These are phyloP conservation scores for Ganoderma sinense DNA, from an alignment of 1,284 basidiomycete genomes.

Conservation along the genomic window DNA sequence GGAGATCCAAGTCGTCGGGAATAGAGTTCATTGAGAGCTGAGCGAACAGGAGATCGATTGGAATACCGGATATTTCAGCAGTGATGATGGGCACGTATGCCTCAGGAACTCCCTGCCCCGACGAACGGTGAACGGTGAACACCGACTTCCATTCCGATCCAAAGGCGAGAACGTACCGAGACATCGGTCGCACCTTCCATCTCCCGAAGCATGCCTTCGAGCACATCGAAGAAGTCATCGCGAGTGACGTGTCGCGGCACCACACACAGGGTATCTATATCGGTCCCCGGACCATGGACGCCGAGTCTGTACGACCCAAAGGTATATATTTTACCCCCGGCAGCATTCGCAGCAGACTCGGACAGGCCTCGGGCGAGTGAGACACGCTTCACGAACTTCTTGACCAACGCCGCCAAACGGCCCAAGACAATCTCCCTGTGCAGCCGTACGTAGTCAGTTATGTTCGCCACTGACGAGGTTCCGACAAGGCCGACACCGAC, in stretches of 20 bases:
- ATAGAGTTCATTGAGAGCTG: constrained; percentile 85
- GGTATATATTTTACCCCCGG: constrained; percentile 98
- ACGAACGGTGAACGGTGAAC: not conserved
- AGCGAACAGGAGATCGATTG: constrained; percentile 95
- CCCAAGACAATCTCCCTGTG: constrained; percentile 93
- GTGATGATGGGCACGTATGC: constrained; percentile 97
- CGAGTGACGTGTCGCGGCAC: constrained; percentile 95
- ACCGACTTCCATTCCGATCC: not conserved
- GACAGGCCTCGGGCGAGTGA: constrained; percentile 85
- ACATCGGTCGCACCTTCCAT: constrained; percentile 90
- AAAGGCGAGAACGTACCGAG: constrained; percentile 66
- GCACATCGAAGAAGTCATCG: constrained; percentile 95
- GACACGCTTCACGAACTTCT: constrained; percentile 92
- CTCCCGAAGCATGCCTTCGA: constrained; percentile 89
- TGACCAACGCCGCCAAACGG: constrained; percentile 89
- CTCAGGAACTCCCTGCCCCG: constrained; percentile 86
- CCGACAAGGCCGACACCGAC: not conserved
- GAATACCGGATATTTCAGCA: constrained; percentile 90
- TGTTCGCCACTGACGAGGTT: constrained; percentile 18
- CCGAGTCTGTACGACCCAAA: constrained; percentile 97
- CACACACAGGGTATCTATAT: constrained; percentile 98
- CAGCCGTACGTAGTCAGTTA: constrained; percentile 8
- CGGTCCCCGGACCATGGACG: constrained; percentile 95
- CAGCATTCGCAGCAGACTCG: constrained; percentile 84
- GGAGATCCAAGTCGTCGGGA: constrained; percentile 90